Conservation (phyloP, 441 rosid genomes). For the Corymbia citriodora region DNA sequence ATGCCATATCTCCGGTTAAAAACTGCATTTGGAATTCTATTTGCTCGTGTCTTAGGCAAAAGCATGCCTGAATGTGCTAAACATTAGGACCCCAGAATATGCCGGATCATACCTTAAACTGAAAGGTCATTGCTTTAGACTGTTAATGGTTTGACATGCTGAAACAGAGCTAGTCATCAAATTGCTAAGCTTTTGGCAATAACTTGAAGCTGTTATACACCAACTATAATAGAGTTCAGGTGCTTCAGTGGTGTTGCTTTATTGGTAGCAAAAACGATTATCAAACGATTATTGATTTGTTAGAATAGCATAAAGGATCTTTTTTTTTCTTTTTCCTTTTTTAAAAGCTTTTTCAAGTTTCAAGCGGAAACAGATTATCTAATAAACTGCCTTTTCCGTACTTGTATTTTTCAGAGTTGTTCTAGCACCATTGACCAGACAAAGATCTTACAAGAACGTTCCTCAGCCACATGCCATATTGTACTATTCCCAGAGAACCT, state of each 20-base stretch:
- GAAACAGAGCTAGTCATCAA: not conserved
- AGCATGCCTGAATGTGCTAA: not conserved
- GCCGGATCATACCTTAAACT: not conserved
- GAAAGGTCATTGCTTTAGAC: not conserved
- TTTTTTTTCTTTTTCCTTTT: not conserved
- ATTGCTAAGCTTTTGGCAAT: not conserved
- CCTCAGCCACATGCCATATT: slow-evolving; percentile 16
- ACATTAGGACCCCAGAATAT: not conserved
- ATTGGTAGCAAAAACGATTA: not conserved
- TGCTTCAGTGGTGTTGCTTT: not conserved
- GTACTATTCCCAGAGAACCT: slow-evolving; percentile 18
- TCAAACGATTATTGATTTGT: not conserved
- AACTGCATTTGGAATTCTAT: not conserved
- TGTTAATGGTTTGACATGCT: not conserved
- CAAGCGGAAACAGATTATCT: not conserved
- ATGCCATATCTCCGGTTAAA: not conserved
- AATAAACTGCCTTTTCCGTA: not conserved
- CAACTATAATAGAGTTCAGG: not conserved
- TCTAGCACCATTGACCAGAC: slow-evolving; percentile 13
- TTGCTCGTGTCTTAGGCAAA: not conserved
- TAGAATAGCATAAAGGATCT: not conserved
- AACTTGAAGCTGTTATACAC: not conserved
- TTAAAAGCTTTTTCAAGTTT: not conserved
- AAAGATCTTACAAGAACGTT: slow-evolving; percentile 8
- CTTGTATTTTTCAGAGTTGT: not conserved